Percentiles rank a stretch among this genome's conserved stretches.
These are phyloP conservation scores for Peltaster fructicola DNA, from an alignment of 2,329 filamentous ascomycete genomes.

Conservation along the genomic window DNA sequence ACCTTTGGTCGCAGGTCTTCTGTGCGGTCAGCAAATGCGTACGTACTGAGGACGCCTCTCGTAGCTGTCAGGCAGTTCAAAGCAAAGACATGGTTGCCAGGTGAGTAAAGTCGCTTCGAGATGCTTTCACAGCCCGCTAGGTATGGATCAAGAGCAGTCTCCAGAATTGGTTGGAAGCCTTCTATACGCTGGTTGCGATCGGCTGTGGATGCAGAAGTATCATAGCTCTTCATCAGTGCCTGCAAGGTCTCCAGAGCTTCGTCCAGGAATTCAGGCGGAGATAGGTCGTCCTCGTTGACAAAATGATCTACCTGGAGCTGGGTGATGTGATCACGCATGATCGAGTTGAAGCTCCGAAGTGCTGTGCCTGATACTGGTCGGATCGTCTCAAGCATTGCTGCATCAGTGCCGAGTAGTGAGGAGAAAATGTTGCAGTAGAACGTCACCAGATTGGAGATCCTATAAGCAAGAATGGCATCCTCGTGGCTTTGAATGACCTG, in stretches of 20 bases:
- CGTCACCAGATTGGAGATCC: slow-evolving; percentile 68
- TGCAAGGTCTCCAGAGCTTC: slow-evolving; percentile 64
- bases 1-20: slow-evolving; percentile 13
- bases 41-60: slow-evolving; percentile 36
- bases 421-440: slow-evolving; percentile 82
- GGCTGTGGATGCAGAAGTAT: slow-evolving; percentile 53
- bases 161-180: slow-evolving; percentile 57
- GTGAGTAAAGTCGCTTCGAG: slow-evolving; percentile 40
- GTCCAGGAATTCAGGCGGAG: slow-evolving; percentile 60
- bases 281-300: slow-evolving; percentile 52
- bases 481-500: slow-evolving; percentile 87
- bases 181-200: slow-evolving; percentile 36
- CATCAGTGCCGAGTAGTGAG: slow-evolving; percentile 54
- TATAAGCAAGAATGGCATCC: slow-evolving; percentile 74
- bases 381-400: slow-evolving; percentile 52
- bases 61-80: slow-evolving; percentile 54
- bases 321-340: slow-evolving; percentile 65
- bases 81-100: slow-evolving; percentile 48
- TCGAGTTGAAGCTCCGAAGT: slow-evolving; percentile 61
- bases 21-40: slow-evolving; percentile 41
- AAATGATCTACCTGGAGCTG: slow-evolving; percentile 53
- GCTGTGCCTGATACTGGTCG: slow-evolving; percentile 55
- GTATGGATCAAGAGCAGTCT: slow-evolving; percentile 73
- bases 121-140: slow-evolving; percentile 57
- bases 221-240: slow-evolving; percentile 69